phyloP scores from a whole-genome alignment of 805 yeast genomes.

The Wickerhamiella qilinensis region DNA sequence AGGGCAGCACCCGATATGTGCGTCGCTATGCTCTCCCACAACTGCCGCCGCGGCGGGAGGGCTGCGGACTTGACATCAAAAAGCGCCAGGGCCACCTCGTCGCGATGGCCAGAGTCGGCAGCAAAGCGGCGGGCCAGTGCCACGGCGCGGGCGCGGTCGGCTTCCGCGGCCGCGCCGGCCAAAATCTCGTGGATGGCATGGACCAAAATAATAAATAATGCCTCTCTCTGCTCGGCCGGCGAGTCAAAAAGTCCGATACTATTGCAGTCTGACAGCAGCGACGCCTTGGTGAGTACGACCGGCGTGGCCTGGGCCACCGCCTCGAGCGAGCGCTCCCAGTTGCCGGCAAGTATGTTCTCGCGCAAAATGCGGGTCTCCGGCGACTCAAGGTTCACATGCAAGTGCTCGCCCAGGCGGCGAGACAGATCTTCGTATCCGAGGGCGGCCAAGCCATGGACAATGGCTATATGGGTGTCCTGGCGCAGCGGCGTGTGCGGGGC shows the following conservation, averaged over 20 bases:
- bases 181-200: constrained; percentile 31
- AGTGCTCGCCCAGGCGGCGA: constrained; percentile 25
- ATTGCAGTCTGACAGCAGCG: constrained; percentile 12
- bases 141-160: not conserved
- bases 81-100: not conserved
- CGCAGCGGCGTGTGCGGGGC: no score
- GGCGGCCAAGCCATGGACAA: constrained; percentile 35
- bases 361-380: constrained; percentile 28
- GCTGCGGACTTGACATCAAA: not conserved
- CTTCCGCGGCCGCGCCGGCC: not conserved
- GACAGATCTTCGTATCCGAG: constrained; percentile 31
- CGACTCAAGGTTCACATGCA: constrained; percentile 24
- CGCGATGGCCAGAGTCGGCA: not conserved
- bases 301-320: not conserved
- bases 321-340: constrained; percentile 26
- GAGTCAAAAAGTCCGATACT: constrained; percentile 9
- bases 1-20: constrained; percentile 25
- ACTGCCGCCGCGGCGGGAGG: not conserved
- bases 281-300: constrained; percentile 15
- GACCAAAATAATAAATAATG: constrained; percentile 31
- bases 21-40: constrained; percentile 14
- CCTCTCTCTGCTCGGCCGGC: constrained; percentile 24
- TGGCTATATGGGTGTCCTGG: no score
- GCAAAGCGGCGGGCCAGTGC: not conserved
- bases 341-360: constrained; percentile 25